Percentiles rank a stretch among this genome's conserved stretches.
Evolutionary conservation across 2,329 filamentous ascomycete genomes (phyloP).

Genomic region (Westerdykella sp.): DNA sequence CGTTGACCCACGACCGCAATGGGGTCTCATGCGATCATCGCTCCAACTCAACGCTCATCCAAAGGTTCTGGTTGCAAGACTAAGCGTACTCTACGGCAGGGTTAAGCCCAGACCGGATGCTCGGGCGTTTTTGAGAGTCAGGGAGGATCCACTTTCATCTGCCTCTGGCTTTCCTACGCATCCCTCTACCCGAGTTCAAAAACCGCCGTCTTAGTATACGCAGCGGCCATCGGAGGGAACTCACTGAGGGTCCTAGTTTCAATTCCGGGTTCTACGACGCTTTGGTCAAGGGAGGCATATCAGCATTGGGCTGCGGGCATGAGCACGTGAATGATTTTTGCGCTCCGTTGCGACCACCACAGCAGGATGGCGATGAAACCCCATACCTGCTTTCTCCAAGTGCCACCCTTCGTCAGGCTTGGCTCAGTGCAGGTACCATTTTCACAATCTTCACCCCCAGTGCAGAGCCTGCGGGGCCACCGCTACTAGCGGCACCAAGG

Average conservation of each 20-base stretch:
- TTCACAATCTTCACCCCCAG: too few species aligned
- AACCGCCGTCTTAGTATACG: constrained; percentile 43
- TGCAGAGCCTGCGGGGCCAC: too few species aligned
- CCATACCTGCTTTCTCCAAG: too few species aligned
- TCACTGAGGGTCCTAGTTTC: constrained; percentile 73
- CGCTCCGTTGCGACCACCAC: constrained; percentile 41
- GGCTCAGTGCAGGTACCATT: too few species aligned
- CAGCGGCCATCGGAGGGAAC: constrained; percentile 70
- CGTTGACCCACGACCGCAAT: constrained; percentile 76
- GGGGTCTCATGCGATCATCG: constrained; percentile 56
- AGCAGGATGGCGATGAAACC: constrained; percentile 9
- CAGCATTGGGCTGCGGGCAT: constrained; percentile 82
- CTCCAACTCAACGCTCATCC: constrained; percentile 32
- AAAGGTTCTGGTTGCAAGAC: constrained; percentile 51
- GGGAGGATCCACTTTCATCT: constrained; percentile 78
- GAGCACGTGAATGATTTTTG: constrained; percentile 97
- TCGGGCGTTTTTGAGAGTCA: constrained; percentile 57
- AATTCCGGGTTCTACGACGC: constrained; percentile 89
- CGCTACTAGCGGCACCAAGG: too few species aligned
- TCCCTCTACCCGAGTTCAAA: constrained; percentile 81
- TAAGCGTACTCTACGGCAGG: constrained; percentile 69
- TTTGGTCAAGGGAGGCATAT: constrained; percentile 71
- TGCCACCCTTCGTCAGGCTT: too few species aligned
- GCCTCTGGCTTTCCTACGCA: constrained; percentile 91
- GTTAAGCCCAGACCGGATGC: constrained; percentile 58